Conservation (phyloP, 2,329 filamentous ascomycete genomes). For the Stemphylium lycopersici region DNA sequence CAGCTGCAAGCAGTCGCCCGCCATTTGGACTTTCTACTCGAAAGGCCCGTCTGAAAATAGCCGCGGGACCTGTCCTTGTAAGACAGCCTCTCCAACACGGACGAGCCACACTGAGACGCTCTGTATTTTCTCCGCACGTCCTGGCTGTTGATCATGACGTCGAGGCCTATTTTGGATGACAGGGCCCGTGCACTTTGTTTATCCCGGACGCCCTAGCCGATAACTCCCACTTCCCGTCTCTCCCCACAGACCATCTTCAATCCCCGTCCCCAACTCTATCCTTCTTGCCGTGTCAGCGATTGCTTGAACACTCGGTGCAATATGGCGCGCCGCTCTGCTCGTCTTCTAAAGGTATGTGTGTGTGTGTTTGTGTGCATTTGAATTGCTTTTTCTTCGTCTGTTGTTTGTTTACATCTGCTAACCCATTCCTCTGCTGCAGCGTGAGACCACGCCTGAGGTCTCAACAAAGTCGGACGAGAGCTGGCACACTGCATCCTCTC, state of each 20-base stretch:
- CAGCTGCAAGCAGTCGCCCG: neutral
- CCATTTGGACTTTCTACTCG: neutral
- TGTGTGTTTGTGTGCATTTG: constrained; percentile 27
- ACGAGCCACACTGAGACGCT: neutral
- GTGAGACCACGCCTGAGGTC: constrained; percentile 31
- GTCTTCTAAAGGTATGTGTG: constrained; percentile 47
- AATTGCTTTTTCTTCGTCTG: neutral
- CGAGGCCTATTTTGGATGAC: constrained; percentile 5
- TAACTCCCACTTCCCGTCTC: constrained; percentile 14
- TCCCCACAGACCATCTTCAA: constrained; percentile 35
- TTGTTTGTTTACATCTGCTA: constrained; percentile 41
- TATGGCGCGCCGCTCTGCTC: constrained; percentile 47
- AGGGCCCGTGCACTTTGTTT: constrained; percentile 27
- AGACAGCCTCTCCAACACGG: neutral
- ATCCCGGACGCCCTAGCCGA: constrained; percentile 20
- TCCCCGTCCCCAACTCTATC: constrained; percentile 17
- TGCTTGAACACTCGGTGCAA: constrained; percentile 9
- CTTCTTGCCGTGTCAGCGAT: constrained; percentile 10
- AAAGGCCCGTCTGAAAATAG: neutral
- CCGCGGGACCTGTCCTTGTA: too few species aligned
- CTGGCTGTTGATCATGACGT: constrained; percentile 16
- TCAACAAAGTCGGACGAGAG: constrained; percentile 28
- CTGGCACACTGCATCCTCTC: constrained; percentile 38
- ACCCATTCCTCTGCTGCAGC: constrained; percentile 26
- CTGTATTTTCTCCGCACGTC: neutral